Percentiles rank a stretch among this genome's conserved stretches.
phyloP scores from a whole-genome alignment of 2,329 filamentous ascomycete species.

The Penicillium digitatum region DNA sequence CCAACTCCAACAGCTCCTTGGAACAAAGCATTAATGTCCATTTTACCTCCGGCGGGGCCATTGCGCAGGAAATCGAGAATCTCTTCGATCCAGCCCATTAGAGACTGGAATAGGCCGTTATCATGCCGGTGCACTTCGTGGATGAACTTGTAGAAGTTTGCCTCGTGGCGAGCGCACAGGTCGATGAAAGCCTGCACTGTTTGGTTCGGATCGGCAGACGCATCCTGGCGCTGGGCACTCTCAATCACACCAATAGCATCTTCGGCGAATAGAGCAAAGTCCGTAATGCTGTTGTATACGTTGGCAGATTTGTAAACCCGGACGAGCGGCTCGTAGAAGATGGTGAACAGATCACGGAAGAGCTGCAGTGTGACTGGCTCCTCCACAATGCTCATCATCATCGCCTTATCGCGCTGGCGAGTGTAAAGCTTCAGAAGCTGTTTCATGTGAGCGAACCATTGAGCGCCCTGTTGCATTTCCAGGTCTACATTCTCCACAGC shows the following conservation, averaged over 20 bases:
- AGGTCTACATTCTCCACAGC: constrained; percentile 85
- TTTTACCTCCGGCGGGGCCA: constrained; percentile 74
- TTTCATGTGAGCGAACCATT: constrained; percentile 91
- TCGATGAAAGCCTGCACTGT: constrained; percentile 98
- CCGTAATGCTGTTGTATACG: constrained; percentile 94
- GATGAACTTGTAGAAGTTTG: constrained; percentile 98
- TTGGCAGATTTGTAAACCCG: constrained; percentile 98
- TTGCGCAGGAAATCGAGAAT: constrained; percentile 90
- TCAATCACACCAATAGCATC: constrained; percentile 82
- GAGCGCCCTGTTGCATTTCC: constrained; percentile 81
- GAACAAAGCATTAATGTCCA: constrained; percentile 93
- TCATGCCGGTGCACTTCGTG: constrained; percentile 97
- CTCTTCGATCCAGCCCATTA: constrained; percentile 96
- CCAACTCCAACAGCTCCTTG: constrained; percentile 68
- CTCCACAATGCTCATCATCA: constrained; percentile 95
- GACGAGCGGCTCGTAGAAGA: constrained; percentile 97
- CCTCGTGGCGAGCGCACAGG: constrained; percentile 86
- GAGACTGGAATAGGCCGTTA: constrained; percentile 88
- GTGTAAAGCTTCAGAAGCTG: constrained; percentile 90
- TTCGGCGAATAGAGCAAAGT: constrained; percentile 89
- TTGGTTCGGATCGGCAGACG: constrained; percentile 93
- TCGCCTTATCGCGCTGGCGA: constrained; percentile 86
- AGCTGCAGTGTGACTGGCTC: constrained; percentile 96
- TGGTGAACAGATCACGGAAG: constrained; percentile 93
- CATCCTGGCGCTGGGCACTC: constrained; percentile 67